Evolutionary conservation across 2,329 filamentous ascomycete genomes (phyloP).

Genomic region (Dendryphion nanum): DNA sequence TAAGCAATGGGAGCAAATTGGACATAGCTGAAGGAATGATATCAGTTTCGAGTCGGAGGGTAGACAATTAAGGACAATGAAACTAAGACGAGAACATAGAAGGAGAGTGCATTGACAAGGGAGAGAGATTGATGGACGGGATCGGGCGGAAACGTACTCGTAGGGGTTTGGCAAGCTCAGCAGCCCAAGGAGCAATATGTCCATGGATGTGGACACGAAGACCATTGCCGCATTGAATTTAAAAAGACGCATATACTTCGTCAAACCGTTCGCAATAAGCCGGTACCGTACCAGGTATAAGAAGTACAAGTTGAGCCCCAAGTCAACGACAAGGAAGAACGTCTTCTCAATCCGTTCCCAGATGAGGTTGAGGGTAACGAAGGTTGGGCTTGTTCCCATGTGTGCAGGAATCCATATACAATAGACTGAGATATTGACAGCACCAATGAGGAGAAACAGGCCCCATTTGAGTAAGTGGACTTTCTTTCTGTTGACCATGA

Average conservation of each 20-base stretch:
- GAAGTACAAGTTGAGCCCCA: conserved; percentile 25
- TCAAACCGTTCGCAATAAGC: conserved; percentile 24
- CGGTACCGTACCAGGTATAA: conserved; percentile 21
- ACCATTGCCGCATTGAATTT: conserved; percentile 27
- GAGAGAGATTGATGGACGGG: too few species aligned
- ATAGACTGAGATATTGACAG: conserved; percentile 32
- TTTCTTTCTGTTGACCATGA: conserved; percentile 15
- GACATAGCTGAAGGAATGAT: conserved; percentile 33
- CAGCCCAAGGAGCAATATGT: conserved; percentile 8
- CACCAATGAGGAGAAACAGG: conserved; percentile 14
- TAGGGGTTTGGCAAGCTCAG: not conserved
- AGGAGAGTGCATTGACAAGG: not conserved
- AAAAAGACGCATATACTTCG: conserved; percentile 17
- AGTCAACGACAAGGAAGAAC: conserved; percentile 22
- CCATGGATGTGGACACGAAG: conserved; percentile 23
- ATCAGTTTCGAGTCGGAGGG: conserved; percentile 3
- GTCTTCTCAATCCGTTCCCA: conserved; percentile 29
- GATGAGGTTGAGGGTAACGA: conserved; percentile 21
- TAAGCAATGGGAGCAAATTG: conserved; percentile 50
- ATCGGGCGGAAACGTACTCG: too few species aligned
- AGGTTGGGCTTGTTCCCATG: conserved; percentile 18
- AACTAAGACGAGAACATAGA: not conserved
- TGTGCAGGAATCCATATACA: conserved; percentile 29
- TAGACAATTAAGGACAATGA: not conserved
- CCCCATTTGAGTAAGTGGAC: conserved; percentile 13